Percentiles rank a stretch among this genome's conserved stretches.
Evolutionary conservation across 192 early-diverging fungal genomes (phyloP).

Genomic region (Paraglomus brasilianum): DNA sequence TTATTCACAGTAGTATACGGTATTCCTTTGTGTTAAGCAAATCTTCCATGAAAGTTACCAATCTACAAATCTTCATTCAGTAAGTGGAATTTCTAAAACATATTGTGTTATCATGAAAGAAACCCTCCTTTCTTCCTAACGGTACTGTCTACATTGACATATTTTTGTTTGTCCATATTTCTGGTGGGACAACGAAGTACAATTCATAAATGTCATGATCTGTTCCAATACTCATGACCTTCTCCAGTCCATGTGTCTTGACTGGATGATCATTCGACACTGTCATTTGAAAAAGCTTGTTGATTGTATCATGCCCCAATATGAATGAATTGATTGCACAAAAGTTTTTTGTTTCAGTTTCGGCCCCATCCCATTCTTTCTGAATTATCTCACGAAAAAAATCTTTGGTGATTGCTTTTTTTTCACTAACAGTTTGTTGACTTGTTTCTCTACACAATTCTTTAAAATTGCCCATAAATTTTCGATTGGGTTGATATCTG

Average conservation of each 20-base stretch:
- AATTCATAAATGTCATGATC: slow-evolving; percentile 15
- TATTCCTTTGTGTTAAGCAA: too few species aligned
- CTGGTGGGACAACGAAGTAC: slow-evolving; percentile 25
- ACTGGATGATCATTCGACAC: slow-evolving; percentile 22
- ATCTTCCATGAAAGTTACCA: too few species aligned
- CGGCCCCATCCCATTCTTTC: too few species aligned
- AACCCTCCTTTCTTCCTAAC: background rate
- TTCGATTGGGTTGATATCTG: too few species aligned
- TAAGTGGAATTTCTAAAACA: slow-evolving; percentile 19
- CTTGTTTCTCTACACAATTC: too few species aligned
- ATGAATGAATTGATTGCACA: slow-evolving; percentile 21
- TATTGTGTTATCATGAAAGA: slow-evolving; percentile 22
- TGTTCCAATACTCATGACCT: slow-evolving; percentile 26
- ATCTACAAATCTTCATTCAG: too few species aligned
- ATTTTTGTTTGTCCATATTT: slow-evolving; percentile 21
- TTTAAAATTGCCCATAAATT: too few species aligned
- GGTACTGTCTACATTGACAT: slow-evolving; percentile 7
- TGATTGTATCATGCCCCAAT: slow-evolving; percentile 24
- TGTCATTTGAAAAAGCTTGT: slow-evolving; percentile 28
- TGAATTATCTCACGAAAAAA: too few species aligned
- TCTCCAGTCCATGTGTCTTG: slow-evolving; percentile 12
- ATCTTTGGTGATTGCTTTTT: too few species aligned
- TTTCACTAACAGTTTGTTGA: too few species aligned
- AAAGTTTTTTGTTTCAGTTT: slow-evolving; percentile 23
- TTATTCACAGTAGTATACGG: too few species aligned